Percentiles rank a stretch among this genome's conserved stretches.
These are phyloP conservation scores for Eucalyptus guilfoylei DNA, from an alignment of 345 rosid genomes.

Conservation along the genomic window DNA sequence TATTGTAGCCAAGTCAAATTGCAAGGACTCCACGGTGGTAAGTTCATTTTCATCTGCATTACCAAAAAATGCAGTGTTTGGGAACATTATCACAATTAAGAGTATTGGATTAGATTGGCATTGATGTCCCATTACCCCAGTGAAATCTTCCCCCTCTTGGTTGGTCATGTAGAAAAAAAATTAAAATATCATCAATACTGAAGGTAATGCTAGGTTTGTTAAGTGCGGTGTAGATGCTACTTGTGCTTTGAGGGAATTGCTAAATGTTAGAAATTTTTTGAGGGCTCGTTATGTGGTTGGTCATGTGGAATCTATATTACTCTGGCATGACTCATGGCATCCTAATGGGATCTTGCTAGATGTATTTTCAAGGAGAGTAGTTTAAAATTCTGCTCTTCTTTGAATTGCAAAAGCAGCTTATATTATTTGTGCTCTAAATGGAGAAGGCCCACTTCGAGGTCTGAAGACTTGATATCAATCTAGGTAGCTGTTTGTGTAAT, in stretches of 20 bases:
- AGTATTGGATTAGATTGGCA: too few relatives aligned
- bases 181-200: not conserved
- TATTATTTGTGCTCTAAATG: not conserved
- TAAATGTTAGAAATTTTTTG: not conserved
- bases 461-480: not conserved
- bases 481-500: not conserved
- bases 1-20: slow-evolving; percentile 21
- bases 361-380: not conserved
- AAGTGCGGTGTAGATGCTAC: not conserved
- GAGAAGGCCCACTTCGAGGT: not conserved
- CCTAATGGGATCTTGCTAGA: not conserved
- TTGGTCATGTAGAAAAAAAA: too few relatives aligned
- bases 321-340: not conserved
- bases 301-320: not conserved
- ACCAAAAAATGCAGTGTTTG: not conserved
- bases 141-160: too few relatives aligned
- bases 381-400: not conserved
- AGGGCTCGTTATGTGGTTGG: not conserved
- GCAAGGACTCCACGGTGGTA: slow-evolving; percentile 21
- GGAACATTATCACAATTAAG: not conserved
- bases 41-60: slow-evolving; percentile 12
- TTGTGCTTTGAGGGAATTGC: not conserved
- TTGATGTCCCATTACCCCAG: too few relatives aligned
- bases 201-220: not conserved
- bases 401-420: not conserved